Evolutionary conservation across 2,329 filamentous ascomycete genomes (phyloP).

Genomic region (Ramularia endophylla): DNA sequence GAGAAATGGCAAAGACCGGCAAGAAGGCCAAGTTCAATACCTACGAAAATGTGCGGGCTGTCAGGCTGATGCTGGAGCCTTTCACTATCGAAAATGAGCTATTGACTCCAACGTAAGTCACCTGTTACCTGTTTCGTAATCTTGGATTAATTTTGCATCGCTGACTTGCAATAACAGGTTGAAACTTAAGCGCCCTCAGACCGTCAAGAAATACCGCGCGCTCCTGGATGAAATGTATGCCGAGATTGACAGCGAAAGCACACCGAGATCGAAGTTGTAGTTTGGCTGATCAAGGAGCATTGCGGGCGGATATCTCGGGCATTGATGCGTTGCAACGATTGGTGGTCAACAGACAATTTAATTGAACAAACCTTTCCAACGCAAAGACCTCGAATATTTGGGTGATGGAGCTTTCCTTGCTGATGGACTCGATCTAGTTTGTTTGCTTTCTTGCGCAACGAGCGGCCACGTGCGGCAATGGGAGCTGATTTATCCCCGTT

Average conservation of each 20-base stretch:
- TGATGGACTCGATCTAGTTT: no score
- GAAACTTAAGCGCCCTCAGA: conserved; percentile 65
- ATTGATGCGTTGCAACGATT: no score
- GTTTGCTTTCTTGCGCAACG: no score
- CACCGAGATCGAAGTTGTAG: conserved; percentile 46
- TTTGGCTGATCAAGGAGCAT: no score
- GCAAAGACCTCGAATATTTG: no score
- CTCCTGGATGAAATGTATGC: conserved; percentile 57
- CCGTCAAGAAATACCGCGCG: conserved; percentile 55
- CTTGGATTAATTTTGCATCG: conserved; percentile 1
- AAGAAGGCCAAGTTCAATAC: conserved; percentile 85
- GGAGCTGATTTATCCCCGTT: no score
- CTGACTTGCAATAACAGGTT: conserved; percentile 42
- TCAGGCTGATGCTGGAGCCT: conserved; percentile 74
- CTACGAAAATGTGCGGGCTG: conserved; percentile 75
- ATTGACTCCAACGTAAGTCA: conserved; percentile 75
- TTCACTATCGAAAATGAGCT: conserved; percentile 92
- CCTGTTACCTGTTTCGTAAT: no score
- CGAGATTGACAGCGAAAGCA: conserved; percentile 43
- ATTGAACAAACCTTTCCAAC: no score
- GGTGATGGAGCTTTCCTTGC: no score
- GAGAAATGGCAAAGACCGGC: conserved; percentile 71
- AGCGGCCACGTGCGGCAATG: no score
- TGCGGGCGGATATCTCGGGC: no score
- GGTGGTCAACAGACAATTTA: no score